These are phyloP conservation scores for Agaricus bisporus DNA, from an alignment of 768 basidiomycete genomes.

Conservation along the genomic window DNA sequence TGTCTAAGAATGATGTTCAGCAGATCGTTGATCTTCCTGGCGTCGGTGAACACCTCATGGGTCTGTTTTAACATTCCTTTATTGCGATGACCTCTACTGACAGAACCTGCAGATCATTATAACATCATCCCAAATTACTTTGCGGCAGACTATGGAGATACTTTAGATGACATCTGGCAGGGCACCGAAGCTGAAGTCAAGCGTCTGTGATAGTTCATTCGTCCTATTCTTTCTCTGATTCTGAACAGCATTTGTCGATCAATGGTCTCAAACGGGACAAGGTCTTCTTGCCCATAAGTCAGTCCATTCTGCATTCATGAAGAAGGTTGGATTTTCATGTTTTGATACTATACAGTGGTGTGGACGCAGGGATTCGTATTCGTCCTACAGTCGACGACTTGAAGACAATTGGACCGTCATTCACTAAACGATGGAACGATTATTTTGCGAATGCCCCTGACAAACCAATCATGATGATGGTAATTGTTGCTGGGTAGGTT, in stretches of 20 bases:
- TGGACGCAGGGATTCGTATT: slow-evolving; percentile 52
- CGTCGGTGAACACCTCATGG: slow-evolving; percentile 68
- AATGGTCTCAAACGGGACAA: slow-evolving; percentile 29
- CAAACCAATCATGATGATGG: slow-evolving; percentile 46
- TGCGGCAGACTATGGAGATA: slow-evolving; percentile 38
- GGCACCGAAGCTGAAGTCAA: slow-evolving; percentile 30
- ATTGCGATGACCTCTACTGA: not conserved
- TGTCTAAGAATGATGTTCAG: slow-evolving; percentile 33
- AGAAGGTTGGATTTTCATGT: not conserved
- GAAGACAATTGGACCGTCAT: slow-evolving; percentile 41
- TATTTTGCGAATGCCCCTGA: slow-evolving; percentile 48
- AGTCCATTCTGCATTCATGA: slow-evolving; percentile 2
- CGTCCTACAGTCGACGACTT: slow-evolving; percentile 47
- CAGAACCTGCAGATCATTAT: slow-evolving; percentile 32
- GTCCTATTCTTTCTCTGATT: not conserved
- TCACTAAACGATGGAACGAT: slow-evolving; percentile 40
- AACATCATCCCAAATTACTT: slow-evolving; percentile 30
- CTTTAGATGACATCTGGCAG: slow-evolving; percentile 42
- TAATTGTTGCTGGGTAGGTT: slow-evolving; percentile 34
- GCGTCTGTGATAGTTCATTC: slow-evolving; percentile 24
- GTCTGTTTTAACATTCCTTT: slow-evolving; percentile 19
- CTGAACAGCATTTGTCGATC: slow-evolving; percentile 14
- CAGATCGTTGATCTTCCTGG: slow-evolving; percentile 61
- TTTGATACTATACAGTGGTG: slow-evolving; percentile 27
- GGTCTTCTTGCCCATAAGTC: slow-evolving; percentile 54